Percentiles rank a stretch among this genome's conserved stretches.
Conservation (phyloP, 345 rosid species). For the Arabis hirsuta region DNA sequence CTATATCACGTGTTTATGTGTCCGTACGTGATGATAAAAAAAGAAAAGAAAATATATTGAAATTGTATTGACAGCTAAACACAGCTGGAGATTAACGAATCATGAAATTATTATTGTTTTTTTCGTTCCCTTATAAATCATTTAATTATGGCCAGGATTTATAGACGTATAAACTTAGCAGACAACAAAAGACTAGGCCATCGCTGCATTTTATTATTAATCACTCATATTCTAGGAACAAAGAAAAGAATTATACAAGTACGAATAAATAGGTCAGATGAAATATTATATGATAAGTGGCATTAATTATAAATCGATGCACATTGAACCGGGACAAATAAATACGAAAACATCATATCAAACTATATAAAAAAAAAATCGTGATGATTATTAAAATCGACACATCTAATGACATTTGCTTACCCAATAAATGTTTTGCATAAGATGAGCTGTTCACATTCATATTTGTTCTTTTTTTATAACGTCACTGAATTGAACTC, state of each 20-base stretch:
- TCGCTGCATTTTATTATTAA: conserved; percentile 33
- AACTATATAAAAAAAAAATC: neutral
- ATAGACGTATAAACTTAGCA: conserved; percentile 42
- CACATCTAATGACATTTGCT: conserved; percentile 39
- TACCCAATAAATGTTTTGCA: conserved; percentile 38
- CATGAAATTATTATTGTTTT: conserved; percentile 25
- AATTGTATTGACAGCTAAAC: conserved; percentile 44
- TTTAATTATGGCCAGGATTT: conserved; percentile 40
- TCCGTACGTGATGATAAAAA: conserved; percentile 31
- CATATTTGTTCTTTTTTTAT: neutral
- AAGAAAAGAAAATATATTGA: neutral
- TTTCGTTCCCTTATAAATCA: neutral
- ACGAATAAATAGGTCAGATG: conserved; percentile 16
- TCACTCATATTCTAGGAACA: conserved; percentile 30
- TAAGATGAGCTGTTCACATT: conserved; percentile 39
- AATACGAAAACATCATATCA: conserved; percentile 13
- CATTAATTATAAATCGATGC: conserved; percentile 33
- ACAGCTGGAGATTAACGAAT: conserved; percentile 60
- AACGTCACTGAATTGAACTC: conserved; percentile 35
- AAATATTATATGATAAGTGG: neutral
- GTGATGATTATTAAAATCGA: conserved; percentile 19
- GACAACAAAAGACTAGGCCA: conserved; percentile 42
- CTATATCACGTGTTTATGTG: conserved; percentile 39
- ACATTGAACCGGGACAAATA: conserved; percentile 45
- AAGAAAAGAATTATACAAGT: conserved; percentile 21